Evolutionary conservation across 1,284 basidiomycete species (phyloP).

Genomic region (Fomitiporia mediterranea): DNA sequence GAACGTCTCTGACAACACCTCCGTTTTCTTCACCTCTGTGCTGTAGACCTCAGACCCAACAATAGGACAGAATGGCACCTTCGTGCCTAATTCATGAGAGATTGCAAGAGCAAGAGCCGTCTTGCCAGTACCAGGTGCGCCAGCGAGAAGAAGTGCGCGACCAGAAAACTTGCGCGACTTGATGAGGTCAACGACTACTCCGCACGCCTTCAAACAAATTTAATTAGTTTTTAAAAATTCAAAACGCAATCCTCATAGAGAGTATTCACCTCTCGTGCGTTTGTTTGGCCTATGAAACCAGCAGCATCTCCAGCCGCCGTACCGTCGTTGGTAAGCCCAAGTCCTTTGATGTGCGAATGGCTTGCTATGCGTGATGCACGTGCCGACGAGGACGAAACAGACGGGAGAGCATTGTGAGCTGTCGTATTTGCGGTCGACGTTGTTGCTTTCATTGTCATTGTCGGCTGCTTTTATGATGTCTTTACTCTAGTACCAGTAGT

Average conservation of each 20-base stretch:
- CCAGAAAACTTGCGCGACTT: slow-evolving; percentile 92
- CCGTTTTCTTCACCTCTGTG: slow-evolving; percentile 98
- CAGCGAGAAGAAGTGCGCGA: slow-evolving; percentile 81
- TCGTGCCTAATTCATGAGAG: slow-evolving; percentile 89
- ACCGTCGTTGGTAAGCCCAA: slow-evolving; percentile 87
- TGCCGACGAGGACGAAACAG: slow-evolving; percentile 52
- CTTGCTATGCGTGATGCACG: slow-evolving; percentile 85
- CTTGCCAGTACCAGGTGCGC: slow-evolving; percentile 91
- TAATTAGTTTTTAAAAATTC: slow-evolving; percentile 6
- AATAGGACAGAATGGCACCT: slow-evolving; percentile 98
- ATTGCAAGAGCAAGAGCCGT: slow-evolving; percentile 94
- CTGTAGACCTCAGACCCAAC: slow-evolving; percentile 97
- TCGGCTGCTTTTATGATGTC: not conserved
- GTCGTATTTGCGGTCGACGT: slow-evolving; percentile 45
- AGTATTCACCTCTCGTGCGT: slow-evolving; percentile 80
- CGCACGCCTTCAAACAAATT: slow-evolving; percentile 62
- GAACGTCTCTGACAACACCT: slow-evolving; percentile 95
- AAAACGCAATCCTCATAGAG: no score
- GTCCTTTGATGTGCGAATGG: slow-evolving; percentile 94
- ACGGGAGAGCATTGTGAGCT: slow-evolving; percentile 67
- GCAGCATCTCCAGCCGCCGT: slow-evolving; percentile 68
- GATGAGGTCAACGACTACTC: slow-evolving; percentile 87
- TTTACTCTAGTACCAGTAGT: no score
- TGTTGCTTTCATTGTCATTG: slow-evolving; percentile 33
- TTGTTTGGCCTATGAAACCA: slow-evolving; percentile 89